Conservation (phyloP, 805 yeast species). For the Wickerhamia fluorescens region DNA sequence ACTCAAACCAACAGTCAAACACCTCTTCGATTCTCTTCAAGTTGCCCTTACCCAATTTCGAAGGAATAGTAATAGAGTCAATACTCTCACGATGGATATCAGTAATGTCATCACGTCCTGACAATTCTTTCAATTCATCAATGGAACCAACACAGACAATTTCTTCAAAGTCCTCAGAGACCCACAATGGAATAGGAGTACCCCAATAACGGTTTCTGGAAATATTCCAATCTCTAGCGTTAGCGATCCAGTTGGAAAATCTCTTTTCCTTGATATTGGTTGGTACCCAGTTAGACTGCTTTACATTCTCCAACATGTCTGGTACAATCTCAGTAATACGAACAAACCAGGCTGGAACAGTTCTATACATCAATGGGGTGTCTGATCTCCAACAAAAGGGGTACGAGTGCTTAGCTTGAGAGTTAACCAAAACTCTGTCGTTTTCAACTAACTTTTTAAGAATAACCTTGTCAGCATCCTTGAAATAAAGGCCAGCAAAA, state of each 20-base stretch:
- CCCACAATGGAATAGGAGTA: slow-evolving; percentile 98
- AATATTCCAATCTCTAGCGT: slow-evolving; percentile 98
- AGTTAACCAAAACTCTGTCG: slow-evolving; percentile 67
- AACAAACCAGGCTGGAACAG: slow-evolving; percentile 98
- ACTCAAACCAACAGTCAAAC: slow-evolving; percentile 99
- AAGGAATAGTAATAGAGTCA: slow-evolving; percentile 90
- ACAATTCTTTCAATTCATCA: slow-evolving; percentile 74
- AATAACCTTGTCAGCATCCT: slow-evolving; percentile 90
- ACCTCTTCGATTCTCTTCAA: slow-evolving; percentile 94
- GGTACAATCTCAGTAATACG: slow-evolving; percentile 84
- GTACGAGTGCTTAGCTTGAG: slow-evolving; percentile 90
- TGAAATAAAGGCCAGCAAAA: slow-evolving; percentile 79
- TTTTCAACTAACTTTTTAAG: slow-evolving; percentile 74
- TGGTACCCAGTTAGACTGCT: slow-evolving; percentile 93
- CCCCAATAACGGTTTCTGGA: slow-evolving; percentile 99
- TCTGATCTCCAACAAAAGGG: slow-evolving; percentile 99
- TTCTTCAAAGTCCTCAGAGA: slow-evolving; percentile 86
- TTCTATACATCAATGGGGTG: slow-evolving; percentile 91
- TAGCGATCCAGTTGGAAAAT: slow-evolving; percentile 95
- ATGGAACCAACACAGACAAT: slow-evolving; percentile 90
- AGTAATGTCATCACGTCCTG: slow-evolving; percentile 74
- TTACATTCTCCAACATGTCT: slow-evolving; percentile 79
- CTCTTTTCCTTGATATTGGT: slow-evolving; percentile 83
- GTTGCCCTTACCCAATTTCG: slow-evolving; percentile 78
- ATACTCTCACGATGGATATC: slow-evolving; percentile 93